These are phyloP conservation scores for Hyphopichia burtonii DNA, from an alignment of 1,139 yeast species.

Conservation along the genomic window DNA sequence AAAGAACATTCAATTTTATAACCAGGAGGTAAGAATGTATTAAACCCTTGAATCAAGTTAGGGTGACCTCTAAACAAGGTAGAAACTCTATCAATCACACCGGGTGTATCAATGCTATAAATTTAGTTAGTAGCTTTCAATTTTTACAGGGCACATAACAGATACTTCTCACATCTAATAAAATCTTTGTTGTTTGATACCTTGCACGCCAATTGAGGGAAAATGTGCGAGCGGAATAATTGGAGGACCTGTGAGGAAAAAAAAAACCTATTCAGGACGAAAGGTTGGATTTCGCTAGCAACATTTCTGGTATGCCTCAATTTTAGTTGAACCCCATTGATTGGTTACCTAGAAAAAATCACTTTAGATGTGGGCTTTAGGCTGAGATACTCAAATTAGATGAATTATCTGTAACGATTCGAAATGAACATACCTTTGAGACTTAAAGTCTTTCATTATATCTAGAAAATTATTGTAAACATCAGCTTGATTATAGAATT, in stretches of 20 bases:
- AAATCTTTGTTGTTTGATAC: not conserved
- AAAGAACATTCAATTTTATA: constrained; percentile 89
- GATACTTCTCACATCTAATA: constrained; percentile 1
- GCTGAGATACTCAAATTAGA: too few species aligned
- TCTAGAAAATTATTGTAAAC: constrained; percentile 95
- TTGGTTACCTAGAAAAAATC: too few species aligned
- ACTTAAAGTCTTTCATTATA: constrained; percentile 97
- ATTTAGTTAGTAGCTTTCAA: constrained; percentile 13
- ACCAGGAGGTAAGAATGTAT: constrained; percentile 96
- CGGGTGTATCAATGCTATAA: constrained; percentile 88
- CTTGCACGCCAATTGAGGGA: not conserved
- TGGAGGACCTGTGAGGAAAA: not conserved
- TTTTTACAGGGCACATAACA: not conserved
- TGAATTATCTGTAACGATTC: too few species aligned
- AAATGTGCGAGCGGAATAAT: not conserved
- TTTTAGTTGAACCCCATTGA: too few species aligned
- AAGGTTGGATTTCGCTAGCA: not conserved
- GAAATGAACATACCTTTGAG: constrained; percentile 72
- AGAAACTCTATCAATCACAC: constrained; percentile 94
- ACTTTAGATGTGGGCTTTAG: too few species aligned
- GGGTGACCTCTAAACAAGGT: constrained; percentile 91
- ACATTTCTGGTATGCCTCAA: too few species aligned
- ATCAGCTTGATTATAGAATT: constrained; percentile 89
- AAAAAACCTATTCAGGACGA: not conserved
- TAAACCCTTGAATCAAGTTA: constrained; percentile 89